Evolutionary conservation across 2,329 filamentous ascomycete species (phyloP).

Genomic region (Aspergillus costaricaensis): DNA sequence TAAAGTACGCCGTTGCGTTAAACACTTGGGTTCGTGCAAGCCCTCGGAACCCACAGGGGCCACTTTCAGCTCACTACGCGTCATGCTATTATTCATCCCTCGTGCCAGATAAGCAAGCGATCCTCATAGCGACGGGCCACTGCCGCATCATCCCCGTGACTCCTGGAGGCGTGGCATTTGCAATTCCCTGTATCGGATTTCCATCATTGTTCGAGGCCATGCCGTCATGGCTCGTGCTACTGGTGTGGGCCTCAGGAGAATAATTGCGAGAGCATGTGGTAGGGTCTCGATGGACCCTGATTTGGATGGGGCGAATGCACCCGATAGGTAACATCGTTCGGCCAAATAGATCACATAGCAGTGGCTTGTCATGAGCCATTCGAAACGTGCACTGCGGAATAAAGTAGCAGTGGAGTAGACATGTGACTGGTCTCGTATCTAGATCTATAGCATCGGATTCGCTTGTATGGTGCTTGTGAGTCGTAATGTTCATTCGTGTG

Average conservation of each 20-base stretch:
- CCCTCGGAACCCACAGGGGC: conserved; percentile 11
- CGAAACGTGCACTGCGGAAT: background rate
- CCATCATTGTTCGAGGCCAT: background rate
- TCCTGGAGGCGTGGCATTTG: background rate
- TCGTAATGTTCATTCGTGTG: background rate
- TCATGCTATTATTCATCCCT: conserved; percentile 7
- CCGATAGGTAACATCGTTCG: background rate
- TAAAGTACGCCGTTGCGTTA: conserved; percentile 12
- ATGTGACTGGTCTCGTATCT: background rate
- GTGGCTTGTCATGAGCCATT: background rate
- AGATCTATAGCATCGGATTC: background rate
- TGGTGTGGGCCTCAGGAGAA: background rate
- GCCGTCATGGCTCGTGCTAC: background rate
- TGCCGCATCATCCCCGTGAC: background rate
- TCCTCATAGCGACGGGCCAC: background rate
- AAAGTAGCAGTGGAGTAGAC: background rate
- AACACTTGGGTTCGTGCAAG: conserved; percentile 6
- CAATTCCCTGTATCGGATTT: too few species aligned
- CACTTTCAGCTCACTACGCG: conserved; percentile 10
- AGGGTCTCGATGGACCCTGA: conserved; percentile 6
- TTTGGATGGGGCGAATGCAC: conserved; percentile 4
- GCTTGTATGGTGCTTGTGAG: background rate
- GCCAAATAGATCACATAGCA: background rate
- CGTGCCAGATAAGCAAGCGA: background rate
- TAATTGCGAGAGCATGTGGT: background rate